phyloP scores from a whole-genome alignment of 805 yeast species.

The Saccharomyces kudriavzevii region DNA sequence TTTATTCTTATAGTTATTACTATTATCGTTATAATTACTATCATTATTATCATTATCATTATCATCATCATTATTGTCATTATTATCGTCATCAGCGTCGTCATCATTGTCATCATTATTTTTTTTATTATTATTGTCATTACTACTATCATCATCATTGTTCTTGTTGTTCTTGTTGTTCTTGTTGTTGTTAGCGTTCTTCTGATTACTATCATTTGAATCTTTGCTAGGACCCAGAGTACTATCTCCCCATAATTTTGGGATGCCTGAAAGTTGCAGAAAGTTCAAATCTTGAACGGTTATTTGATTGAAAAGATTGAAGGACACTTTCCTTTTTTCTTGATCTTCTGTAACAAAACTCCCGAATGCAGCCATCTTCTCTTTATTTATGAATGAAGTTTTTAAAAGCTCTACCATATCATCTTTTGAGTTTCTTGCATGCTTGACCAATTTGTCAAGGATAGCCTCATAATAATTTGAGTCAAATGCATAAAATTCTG shows the following conservation, averaged over 20 bases:
- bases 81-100: constrained; percentile 5
- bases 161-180: background rate
- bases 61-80: constrained; percentile 10
- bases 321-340: background rate
- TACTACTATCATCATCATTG: background rate
- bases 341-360: background rate
- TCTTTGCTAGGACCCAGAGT: background rate
- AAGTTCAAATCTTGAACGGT: background rate
- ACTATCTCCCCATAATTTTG: background rate
- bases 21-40: background rate
- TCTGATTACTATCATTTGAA: background rate
- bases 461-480: background rate
- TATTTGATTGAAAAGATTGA: background rate
- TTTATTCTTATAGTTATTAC: background rate
- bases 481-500: background rate
- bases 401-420: background rate
- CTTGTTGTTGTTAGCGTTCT: background rate
- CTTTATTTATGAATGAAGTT: background rate
- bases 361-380: background rate
- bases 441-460: background rate
- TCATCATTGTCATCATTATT: background rate
- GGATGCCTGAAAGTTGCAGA: background rate
- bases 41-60: constrained; percentile 9
- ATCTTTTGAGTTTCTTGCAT: background rate
- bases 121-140: background rate